phyloP scores from a whole-genome alignment of 306 rosid species.

The Begonia masoniana region DNA sequence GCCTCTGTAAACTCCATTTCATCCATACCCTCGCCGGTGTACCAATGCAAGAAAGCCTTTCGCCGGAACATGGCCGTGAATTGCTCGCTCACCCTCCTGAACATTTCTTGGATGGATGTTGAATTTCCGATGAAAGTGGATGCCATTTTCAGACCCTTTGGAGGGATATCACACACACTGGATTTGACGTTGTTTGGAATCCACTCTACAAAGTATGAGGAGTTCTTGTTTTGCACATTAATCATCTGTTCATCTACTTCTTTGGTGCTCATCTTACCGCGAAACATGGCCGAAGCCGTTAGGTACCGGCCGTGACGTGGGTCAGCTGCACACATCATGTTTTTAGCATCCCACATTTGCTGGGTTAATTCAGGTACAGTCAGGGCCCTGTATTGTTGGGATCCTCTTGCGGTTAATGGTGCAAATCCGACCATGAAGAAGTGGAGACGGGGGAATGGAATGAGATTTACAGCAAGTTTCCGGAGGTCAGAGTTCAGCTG shows the following conservation, averaged over 20 bases:
- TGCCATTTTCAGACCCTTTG: slow-evolving; percentile 63
- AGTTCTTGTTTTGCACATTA: slow-evolving; percentile 75
- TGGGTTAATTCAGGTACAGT: slow-evolving; percentile 37
- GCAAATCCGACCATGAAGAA: slow-evolving; percentile 95
- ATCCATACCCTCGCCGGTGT: slow-evolving; percentile 92
- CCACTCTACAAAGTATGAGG: slow-evolving; percentile 80
- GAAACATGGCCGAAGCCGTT: slow-evolving; percentile 84
- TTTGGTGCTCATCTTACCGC: slow-evolving; percentile 88
- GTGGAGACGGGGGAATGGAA: slow-evolving; percentile 82
- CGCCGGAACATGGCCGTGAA: slow-evolving; percentile 90
- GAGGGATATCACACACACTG: slow-evolving; percentile 79
- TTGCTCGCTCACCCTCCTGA: slow-evolving; percentile 89
- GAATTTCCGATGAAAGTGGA: slow-evolving; percentile 73
- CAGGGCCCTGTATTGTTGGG: slow-evolving; percentile 70
- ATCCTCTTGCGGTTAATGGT: slow-evolving; percentile 79
- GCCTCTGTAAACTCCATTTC: slow-evolving; percentile 94
- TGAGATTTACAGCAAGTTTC: slow-evolving; percentile 73
- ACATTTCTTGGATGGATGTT: slow-evolving; percentile 81
- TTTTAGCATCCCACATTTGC: slow-evolving; percentile 54
- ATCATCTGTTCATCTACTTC: slow-evolving; percentile 88
- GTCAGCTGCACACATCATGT: slow-evolving; percentile 84
- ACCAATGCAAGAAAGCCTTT: slow-evolving; percentile 65
- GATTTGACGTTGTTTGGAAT: slow-evolving; percentile 81
- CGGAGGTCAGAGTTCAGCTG: slow-evolving; percentile 61
- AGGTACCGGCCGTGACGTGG: slow-evolving; percentile 82